Evolutionary conservation across 2,329 filamentous ascomycete species (phyloP).

Genomic region (Fusarium camptoceras): DNA sequence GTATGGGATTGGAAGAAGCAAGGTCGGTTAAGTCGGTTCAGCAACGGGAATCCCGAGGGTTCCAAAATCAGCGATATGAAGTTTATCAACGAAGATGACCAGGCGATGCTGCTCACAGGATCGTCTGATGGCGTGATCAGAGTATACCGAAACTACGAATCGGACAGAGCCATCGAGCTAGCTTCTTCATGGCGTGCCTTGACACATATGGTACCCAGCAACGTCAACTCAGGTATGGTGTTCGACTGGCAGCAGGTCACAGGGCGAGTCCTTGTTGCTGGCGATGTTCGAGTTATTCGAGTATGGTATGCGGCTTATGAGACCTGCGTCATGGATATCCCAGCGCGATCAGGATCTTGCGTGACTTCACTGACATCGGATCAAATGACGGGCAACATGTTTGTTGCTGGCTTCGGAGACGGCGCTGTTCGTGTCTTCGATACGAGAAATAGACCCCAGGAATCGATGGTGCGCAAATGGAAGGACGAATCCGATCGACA

Average conservation of each 20-base stretch:
- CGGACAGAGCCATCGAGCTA: slow-evolving; percentile 79
- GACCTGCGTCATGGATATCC: slow-evolving; percentile 92
- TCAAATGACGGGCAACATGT: slow-evolving; percentile 96
- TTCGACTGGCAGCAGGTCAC: slow-evolving; percentile 99
- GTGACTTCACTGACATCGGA: slow-evolving; percentile 97
- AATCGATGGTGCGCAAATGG: slow-evolving; percentile 96
- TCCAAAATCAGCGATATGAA: slow-evolving; percentile 94
- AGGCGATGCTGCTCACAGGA: slow-evolving; percentile 92
- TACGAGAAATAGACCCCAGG: slow-evolving; percentile 82
- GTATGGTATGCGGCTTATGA: slow-evolving; percentile 97
- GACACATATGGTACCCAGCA: slow-evolving; percentile 93
- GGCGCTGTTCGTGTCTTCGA: slow-evolving; percentile 95
- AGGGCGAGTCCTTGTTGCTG: slow-evolving; percentile 92
- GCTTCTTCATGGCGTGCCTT: slow-evolving; percentile 92
- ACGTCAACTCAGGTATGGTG: slow-evolving; percentile 93
- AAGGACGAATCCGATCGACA: slow-evolving; percentile 86
- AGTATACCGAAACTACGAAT: slow-evolving; percentile 92
- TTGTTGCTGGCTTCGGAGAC: slow-evolving; percentile 96
- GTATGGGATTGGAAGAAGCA: slow-evolving; percentile 94
- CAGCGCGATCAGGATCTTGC: slow-evolving; percentile 92
- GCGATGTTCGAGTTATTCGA: slow-evolving; percentile 93
- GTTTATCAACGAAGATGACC: slow-evolving; percentile 98
- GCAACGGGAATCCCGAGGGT: slow-evolving; percentile 90
- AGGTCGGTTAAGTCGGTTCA: slow-evolving; percentile 82
- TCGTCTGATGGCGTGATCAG: slow-evolving; percentile 95